phyloP scores from a whole-genome alignment of 495 filamentous ascomycete genomes.

The Pseudomonodictys pantanalensis region DNA sequence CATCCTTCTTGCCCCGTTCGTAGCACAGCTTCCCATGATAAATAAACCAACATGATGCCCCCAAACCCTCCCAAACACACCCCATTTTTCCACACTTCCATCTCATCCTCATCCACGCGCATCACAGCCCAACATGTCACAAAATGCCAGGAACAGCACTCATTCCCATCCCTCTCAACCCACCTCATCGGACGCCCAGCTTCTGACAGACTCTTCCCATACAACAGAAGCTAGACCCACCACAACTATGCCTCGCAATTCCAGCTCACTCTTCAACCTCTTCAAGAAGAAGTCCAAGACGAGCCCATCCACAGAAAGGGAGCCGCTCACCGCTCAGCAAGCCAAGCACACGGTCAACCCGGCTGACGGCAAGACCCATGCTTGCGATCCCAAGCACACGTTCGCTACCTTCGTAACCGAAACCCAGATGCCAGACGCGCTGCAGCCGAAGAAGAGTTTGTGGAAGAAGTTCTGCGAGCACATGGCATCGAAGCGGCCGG shows the following conservation, averaged over 20 bases:
- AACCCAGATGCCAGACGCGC: neutral
- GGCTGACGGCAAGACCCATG: neutral
- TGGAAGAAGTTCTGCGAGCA: no score
- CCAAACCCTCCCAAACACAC: no score
- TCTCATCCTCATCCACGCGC: no score
- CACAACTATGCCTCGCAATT: neutral
- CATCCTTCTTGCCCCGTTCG: no score
- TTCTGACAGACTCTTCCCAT: neutral
- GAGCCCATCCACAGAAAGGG: neutral
- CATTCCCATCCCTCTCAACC: no score
- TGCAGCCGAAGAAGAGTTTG: neutral
- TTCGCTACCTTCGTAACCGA: slow-evolving; percentile 1
- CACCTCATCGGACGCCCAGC: no score
- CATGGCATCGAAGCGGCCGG: no score
- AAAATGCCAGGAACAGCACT: no score
- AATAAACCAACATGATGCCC: no score
- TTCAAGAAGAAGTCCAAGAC: neutral
- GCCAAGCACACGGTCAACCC: neutral
- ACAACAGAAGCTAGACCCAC: neutral
- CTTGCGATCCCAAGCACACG: neutral
- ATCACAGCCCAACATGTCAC: no score
- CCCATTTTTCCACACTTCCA: no score
- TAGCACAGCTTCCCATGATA: no score
- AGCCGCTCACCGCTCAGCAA: neutral
- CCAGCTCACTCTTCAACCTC: neutral